Evolutionary conservation across 768 basidiomycete genomes (phyloP).

Genomic region (Lentinula raphanica): DNA sequence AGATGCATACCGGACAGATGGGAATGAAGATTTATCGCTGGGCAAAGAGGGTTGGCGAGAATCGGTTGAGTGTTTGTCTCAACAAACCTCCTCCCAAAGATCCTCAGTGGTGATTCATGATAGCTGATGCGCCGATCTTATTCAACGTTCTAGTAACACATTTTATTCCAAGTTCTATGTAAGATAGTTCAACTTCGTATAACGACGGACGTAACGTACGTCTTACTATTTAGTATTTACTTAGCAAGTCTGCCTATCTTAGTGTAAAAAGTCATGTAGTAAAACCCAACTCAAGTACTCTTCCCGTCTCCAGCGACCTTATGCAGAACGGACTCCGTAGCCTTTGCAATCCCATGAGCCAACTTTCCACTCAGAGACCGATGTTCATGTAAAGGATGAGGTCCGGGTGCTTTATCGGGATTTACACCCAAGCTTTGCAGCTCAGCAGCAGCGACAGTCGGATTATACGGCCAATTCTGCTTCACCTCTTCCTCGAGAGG

Average conservation of each 20-base stretch:
- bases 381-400: background rate
- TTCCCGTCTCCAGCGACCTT: background rate
- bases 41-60: conserved; percentile 19
- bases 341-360: background rate
- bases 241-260: no score
- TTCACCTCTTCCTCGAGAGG: conserved; percentile 51
- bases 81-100: conserved; percentile 13
- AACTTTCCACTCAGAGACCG: background rate
- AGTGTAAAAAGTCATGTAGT: no score
- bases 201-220: no score
- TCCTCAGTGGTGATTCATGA: conserved; percentile 9
- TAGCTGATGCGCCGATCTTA: no score
- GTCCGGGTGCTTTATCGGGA: background rate
- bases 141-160: no score
- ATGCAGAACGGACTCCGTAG: background rate
- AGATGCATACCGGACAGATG: conserved; percentile 12
- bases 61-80: conserved; percentile 16
- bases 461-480: conserved; percentile 40
- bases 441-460: conserved; percentile 3
- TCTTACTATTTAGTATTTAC: no score
- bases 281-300: background rate
- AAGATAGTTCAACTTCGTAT: no score
- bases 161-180: no score
- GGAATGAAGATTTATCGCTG: conserved; percentile 23
- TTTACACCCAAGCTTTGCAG: background rate